Base-by-base conservation (phyloP, 2,329 filamentous ascomycete species). In the Pseudogymnoascus pannorum region DNA sequence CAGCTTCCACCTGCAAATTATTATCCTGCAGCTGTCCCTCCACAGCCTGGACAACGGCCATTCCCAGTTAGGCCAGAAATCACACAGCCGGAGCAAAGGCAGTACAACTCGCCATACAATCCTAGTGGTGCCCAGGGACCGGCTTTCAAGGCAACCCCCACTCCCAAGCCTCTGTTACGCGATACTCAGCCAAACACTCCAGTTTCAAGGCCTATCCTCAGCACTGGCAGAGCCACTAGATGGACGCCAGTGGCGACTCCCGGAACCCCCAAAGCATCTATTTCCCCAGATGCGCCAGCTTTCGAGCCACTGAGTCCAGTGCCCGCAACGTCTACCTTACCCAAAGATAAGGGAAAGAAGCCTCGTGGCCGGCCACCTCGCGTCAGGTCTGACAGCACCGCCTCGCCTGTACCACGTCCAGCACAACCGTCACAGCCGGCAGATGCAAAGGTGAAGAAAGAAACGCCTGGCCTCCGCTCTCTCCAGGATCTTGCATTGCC, bases 301-400 rank as follows among this genome's bases (percentile, higher is more conserved):
- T 79, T 76, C 62, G 85, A 87, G 66, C 83, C 83, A 0, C 74
- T 86, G 3, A 87, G 84, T 64, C 85, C 84, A 2, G 73, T 72
- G 29, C 69, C 75, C 57, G 73, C 75, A 14, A 63, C 77, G 12
- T 70, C 74, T 16, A 73, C 72, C 42, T 57, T 59, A 16, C 14
- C 35, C 58, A 59, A 67, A 65, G 18, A 22, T 18, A 57, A 62
- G 35, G 3, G 33, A n/a, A 61, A 62, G 57, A 29, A 62, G 24
- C 58, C 59, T 12, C 60, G 60, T 24, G 64, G 66, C 18, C 63
- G 60, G 18, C 51, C 42, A 18, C 62, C 63, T 18, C 65, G 67
- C 7, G 62, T 59, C 9, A 64, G 69, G 62, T 68, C 68, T 44
- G 66, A 64, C 58, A 72, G 70, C 31, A 65, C 64, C 1, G 62